A percentile compares a stretch with the other conserved stretches of the same genome.
Evolutionary conservation across 179 eudicot species (phyloP).

Genomic region (Silene noctiflora): DNA sequence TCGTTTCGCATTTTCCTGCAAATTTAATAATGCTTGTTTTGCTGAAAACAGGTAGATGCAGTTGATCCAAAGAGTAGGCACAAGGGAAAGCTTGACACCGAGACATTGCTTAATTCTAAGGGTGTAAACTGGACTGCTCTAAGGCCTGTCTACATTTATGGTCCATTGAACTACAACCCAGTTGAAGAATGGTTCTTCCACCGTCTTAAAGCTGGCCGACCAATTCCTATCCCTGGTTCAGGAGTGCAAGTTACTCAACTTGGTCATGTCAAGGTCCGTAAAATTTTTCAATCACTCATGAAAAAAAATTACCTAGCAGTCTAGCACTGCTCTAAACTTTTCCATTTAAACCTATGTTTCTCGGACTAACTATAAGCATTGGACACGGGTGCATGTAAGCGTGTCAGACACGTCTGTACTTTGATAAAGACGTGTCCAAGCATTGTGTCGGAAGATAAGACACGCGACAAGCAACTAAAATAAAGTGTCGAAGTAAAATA

Average conservation of each 20-base stretch:
- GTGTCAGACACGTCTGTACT: too few relatives aligned
- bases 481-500: too few relatives aligned
- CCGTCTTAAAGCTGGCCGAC: slow-evolving; percentile 90
- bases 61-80: slow-evolving; percentile 99
- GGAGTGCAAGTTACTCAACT: slow-evolving; percentile 85
- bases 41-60: slow-evolving; percentile 59
- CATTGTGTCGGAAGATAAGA: too few relatives aligned
- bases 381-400: too few relatives aligned
- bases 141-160: slow-evolving; percentile 94
- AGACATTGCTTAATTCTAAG: slow-evolving; percentile 54
- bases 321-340: too few relatives aligned
- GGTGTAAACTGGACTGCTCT: slow-evolving; percentile 82
- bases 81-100: slow-evolving; percentile 97
- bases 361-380: too few relatives aligned
- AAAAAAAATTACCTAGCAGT: too few relatives aligned
- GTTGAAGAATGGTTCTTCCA: slow-evolving; percentile 99
- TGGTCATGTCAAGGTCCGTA: slow-evolving; percentile 90
- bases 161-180: slow-evolving; percentile 96
- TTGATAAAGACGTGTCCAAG: too few relatives aligned
- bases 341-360: too few relatives aligned
- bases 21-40: not conserved
- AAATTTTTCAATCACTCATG: not conserved
- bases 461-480: too few relatives aligned
- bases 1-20: not conserved
- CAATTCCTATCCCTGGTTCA: slow-evolving; percentile 85